These are phyloP conservation scores for Mycena crocata DNA, from an alignment of 768 basidiomycete species.

Conservation along the genomic window DNA sequence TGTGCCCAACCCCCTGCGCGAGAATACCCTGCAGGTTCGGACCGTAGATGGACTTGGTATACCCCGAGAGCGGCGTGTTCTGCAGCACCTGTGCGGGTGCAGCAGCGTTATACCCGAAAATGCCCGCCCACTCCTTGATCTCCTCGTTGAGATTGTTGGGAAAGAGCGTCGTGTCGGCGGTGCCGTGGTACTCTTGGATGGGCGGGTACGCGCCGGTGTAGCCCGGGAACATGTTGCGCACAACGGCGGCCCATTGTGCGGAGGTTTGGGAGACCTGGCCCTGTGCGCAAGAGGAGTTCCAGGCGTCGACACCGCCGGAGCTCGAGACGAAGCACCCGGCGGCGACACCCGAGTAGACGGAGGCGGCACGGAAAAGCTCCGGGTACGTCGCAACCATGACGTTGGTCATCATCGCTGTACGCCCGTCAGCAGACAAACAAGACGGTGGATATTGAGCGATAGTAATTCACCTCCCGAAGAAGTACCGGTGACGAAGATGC, in stretches of 20 bases:
- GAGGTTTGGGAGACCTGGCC: slow-evolving; percentile 57
- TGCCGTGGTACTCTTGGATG: slow-evolving; percentile 68
- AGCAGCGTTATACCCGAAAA: slow-evolving; percentile 59
- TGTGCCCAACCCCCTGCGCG: slow-evolving; percentile 61
- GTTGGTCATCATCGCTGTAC: slow-evolving; percentile 67
- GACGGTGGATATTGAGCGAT: too few relatives aligned
- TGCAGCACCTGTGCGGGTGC: slow-evolving; percentile 44
- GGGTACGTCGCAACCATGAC: slow-evolving; percentile 67
- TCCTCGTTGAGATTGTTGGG: slow-evolving; percentile 62
- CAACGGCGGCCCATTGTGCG: slow-evolving; percentile 59
- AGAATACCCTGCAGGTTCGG: slow-evolving; percentile 62
- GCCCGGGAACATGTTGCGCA: slow-evolving; percentile 61
- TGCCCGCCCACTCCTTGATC: slow-evolving; percentile 68
- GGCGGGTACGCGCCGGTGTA: slow-evolving; percentile 63
- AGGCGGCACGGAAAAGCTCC: slow-evolving; percentile 61
- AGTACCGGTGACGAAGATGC: slow-evolving; percentile 63
- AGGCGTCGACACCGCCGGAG: slow-evolving; percentile 53
- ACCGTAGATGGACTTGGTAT: too few relatives aligned
- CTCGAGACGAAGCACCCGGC: slow-evolving; percentile 59
- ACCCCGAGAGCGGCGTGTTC: slow-evolving; percentile 57
- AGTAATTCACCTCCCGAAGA: slow-evolving; percentile 64
- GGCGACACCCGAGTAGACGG: slow-evolving; percentile 64
- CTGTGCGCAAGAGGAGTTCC: slow-evolving; percentile 60
- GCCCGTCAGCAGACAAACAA: background rate
- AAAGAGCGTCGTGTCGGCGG: slow-evolving; percentile 61